Conservation (phyloP, 2,329 filamentous ascomycete genomes). For the Talaromyces atroroseus region DNA sequence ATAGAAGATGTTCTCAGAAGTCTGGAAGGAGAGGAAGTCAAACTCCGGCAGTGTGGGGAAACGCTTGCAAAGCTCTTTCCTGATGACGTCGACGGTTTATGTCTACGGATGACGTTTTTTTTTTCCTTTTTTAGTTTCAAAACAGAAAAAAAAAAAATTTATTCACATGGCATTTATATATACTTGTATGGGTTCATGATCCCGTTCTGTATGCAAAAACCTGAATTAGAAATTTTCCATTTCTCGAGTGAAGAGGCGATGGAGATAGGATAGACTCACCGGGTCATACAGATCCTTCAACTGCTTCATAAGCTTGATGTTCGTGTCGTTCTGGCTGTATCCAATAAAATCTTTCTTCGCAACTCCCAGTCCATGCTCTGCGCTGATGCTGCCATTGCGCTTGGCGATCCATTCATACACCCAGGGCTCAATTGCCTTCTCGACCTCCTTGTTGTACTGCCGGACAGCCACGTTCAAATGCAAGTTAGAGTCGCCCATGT, state of each 20-base stretch:
- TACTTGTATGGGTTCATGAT: constrained; percentile 99
- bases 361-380: constrained; percentile 88
- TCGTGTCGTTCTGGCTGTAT: constrained; percentile 83
- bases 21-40: background rate
- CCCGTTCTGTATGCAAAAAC: constrained; percentile 67
- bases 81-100: constrained; percentile 13
- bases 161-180: constrained; percentile 42
- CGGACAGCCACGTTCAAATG: constrained; percentile 86
- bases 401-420: constrained; percentile 96
- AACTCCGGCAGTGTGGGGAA: constrained; percentile 3
- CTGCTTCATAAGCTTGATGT: constrained; percentile 88
- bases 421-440: constrained; percentile 84
- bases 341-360: constrained; percentile 95
- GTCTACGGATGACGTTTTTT: background rate
- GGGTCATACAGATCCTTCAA: constrained; percentile 93
- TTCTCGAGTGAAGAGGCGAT: background rate
- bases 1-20: background rate
- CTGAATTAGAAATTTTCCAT: constrained; percentile 10
- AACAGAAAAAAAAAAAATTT: too few relatives aligned
- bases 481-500: constrained; percentile 96
- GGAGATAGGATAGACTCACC: constrained; percentile 51
- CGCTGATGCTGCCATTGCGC: constrained; percentile 87
- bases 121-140: too few relatives aligned
- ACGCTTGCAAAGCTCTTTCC: too few relatives aligned
- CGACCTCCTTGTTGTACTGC: constrained; percentile 79